phyloP scores from a whole-genome alignment of 2,329 filamentous ascomycete species.

The Epichloe hybrida region DNA sequence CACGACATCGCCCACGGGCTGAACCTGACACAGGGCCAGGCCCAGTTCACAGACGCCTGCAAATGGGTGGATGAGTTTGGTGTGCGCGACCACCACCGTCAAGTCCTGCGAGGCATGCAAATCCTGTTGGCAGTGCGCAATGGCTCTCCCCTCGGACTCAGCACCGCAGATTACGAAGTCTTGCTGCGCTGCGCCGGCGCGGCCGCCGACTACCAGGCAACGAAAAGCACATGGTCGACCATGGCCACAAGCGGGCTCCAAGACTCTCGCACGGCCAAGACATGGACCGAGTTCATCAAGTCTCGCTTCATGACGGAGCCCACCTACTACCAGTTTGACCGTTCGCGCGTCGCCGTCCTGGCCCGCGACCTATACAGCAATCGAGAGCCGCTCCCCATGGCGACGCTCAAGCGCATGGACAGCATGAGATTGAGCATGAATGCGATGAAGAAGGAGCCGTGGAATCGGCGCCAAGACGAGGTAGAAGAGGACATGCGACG shows the following conservation, averaged over 20 bases:
- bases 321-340: conserved; percentile 33
- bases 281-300: conserved; percentile 33
- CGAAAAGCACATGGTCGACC: conserved; percentile 22
- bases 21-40: conserved; percentile 25
- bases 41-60: conserved; percentile 23
- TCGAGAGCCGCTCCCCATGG: conserved; percentile 5
- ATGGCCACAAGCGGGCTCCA: conserved; percentile 16
- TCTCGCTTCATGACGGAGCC: conserved; percentile 33
- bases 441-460: conserved; percentile 14
- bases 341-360: conserved; percentile 23
- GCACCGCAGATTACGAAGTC: conserved; percentile 28
- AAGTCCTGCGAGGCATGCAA: conserved; percentile 23
- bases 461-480: conserved; percentile 15
- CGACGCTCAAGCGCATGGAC: conserved; percentile 16
- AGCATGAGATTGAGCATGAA: conserved; percentile 17
- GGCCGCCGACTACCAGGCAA: conserved; percentile 21
- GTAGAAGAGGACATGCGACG: conserved; percentile 15
- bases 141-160: conserved; percentile 15
- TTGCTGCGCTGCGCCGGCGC: conserved; percentile 35
- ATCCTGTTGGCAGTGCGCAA: conserved; percentile 21
- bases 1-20: conserved; percentile 34
- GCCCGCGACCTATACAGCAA: conserved; percentile 25
- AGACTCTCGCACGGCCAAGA: conserved; percentile 17
- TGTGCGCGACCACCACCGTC: conserved; percentile 27
- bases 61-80: conserved; percentile 29